Percentiles rank a stretch among this genome's conserved stretches.
Conservation (phyloP, 139 green algal genomes). For the Spirogloea muscicola region DNA sequence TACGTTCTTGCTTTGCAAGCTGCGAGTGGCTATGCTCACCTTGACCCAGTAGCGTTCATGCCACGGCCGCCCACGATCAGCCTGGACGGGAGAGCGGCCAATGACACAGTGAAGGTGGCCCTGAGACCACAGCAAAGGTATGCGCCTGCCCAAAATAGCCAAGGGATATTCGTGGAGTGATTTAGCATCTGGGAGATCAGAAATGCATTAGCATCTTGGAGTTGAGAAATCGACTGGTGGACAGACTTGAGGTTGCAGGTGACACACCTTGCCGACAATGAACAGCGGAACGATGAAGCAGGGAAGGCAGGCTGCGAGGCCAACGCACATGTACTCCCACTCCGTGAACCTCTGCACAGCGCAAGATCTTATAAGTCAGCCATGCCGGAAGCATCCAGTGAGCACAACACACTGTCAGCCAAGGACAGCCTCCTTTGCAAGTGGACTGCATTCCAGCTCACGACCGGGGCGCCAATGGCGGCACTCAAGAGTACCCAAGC, state of each 20-base stretch:
- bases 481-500: too few relatives aligned
- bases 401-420: background rate
- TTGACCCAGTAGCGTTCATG: constrained; percentile 88
- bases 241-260: background rate
- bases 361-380: too few relatives aligned
- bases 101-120: too few relatives aligned
- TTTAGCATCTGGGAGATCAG: too few relatives aligned
- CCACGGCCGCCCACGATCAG: constrained; percentile 70
- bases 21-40: too few relatives aligned
- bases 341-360: constrained; percentile 35
- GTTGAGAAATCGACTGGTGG: too few relatives aligned
- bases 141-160: too few relatives aligned
- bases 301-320: constrained; percentile 64
- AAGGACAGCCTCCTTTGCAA: background rate
- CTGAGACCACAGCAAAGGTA: too few relatives aligned
- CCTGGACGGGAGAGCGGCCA: constrained; percentile 46
- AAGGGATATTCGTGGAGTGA: too few relatives aligned
- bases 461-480: too few relatives aligned
- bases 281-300: constrained; percentile 74
- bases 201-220: too few relatives aligned
- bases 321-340: constrained; percentile 75
- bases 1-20: too few relatives aligned
- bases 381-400: background rate
- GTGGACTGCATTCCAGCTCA: background rate
- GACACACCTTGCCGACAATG: constrained; percentile 59